Evolutionary conservation across 805 yeast species (phyloP).

Genomic region (Saccharomyces cerevisiae): DNA sequence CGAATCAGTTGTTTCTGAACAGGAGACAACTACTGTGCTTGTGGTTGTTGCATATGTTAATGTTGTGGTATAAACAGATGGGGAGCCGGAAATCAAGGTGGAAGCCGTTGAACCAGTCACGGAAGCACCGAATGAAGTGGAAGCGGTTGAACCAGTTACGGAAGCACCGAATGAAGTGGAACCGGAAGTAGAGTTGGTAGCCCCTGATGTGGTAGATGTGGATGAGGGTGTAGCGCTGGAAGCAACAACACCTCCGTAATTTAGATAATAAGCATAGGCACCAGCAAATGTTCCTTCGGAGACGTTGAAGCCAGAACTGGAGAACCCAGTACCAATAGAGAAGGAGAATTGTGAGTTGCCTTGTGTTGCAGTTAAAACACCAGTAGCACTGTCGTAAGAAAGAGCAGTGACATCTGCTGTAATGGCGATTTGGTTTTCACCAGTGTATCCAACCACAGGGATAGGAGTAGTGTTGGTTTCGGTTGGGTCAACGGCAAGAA

Average conservation of each 20-base stretch:
- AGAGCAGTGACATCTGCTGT: constrained; percentile 1
- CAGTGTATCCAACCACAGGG: constrained; percentile 2
- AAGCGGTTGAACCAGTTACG: not conserved
- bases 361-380: not conserved
- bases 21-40: constrained; percentile 2
- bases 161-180: not conserved
- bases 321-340: not conserved
- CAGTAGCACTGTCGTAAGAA: not conserved
- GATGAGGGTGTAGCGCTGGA: constrained; percentile 3
- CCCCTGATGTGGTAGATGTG: constrained; percentile 1
- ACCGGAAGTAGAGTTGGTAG: not conserved
- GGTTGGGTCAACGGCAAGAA: constrained; percentile 1
- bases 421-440: not conserved
- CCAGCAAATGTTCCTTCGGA: not conserved
- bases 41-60: not conserved
- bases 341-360: not conserved
- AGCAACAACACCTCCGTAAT: not conserved
- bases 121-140: not conserved
- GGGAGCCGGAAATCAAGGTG: constrained; percentile 5
- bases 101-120: constrained; percentile 1
- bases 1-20: constrained; percentile 1
- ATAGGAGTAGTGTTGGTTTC: not conserved
- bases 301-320: not conserved
- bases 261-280: not conserved
- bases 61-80: constrained; percentile 4